phyloP scores from a whole-genome alignment of 768 basidiomycete genomes.

The Rickenella mellea region DNA sequence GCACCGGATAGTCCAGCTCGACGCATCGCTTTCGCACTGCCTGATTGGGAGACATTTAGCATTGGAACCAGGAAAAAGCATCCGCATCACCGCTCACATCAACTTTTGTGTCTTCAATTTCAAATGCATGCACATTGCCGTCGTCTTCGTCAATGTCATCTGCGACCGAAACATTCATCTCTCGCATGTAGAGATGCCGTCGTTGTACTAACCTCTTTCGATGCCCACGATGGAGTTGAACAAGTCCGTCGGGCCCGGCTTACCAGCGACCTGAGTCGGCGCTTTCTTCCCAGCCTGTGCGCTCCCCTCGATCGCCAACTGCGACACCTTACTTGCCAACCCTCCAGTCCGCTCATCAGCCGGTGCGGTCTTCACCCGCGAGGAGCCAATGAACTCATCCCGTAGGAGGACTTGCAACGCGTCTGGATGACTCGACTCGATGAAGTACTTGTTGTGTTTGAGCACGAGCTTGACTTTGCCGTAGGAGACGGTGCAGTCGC shows the following conservation, averaged over 20 bases:
- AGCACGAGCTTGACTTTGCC: conserved; percentile 98
- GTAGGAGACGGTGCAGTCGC: conserved; percentile 89
- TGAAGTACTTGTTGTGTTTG: conserved; percentile 95
- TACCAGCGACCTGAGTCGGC: conserved; percentile 13
- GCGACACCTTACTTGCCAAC: conserved; percentile 75
- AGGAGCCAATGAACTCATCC: conserved; percentile 77
- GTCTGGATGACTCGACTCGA: conserved; percentile 93
- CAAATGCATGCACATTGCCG: conserved; percentile 85
- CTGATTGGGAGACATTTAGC: conserved; percentile 27
- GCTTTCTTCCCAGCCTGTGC: conserved; percentile 77
- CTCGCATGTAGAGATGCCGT: not conserved
- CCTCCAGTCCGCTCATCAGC: conserved; percentile 66
- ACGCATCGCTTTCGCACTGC: conserved; percentile 95
- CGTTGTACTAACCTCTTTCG: conserved; percentile 55
- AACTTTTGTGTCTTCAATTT: conserved; percentile 89
- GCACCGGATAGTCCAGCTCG: conserved; percentile 94
- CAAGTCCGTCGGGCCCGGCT: conserved; percentile 54
- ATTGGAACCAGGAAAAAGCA: conserved; percentile 2
- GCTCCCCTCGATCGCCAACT: conserved; percentile 64
- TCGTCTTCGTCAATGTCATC: conserved; percentile 98
- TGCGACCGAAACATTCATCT: conserved; percentile 20
- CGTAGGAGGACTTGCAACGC: conserved; percentile 82
- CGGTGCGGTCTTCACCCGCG: conserved; percentile 62
- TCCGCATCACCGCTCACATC: conserved; percentile 50
- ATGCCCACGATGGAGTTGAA: conserved; percentile 97